Percentiles rank a stretch among this genome's conserved stretches.
These are phyloP conservation scores for Colletotrichum tropicale DNA, from an alignment of 2,329 filamentous ascomycete species.

Conservation along the genomic window DNA sequence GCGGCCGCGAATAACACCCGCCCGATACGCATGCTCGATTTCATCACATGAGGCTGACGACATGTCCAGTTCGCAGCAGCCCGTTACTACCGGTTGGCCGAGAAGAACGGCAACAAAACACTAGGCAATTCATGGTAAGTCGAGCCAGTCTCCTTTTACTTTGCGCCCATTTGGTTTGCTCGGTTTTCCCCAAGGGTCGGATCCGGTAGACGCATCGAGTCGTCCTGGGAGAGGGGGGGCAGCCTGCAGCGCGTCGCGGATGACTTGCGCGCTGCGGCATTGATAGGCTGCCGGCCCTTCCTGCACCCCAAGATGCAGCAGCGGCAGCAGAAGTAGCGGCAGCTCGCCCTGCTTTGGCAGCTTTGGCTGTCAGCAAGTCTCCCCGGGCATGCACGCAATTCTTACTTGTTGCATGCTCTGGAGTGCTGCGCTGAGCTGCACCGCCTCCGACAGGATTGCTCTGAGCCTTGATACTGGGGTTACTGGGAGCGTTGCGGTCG, in stretches of 20 bases:
- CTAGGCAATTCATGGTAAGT: constrained; percentile 95
- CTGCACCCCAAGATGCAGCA: not conserved
- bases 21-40: constrained; percentile 1
- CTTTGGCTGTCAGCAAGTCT: constrained; percentile 1
- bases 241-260: constrained; percentile 30
- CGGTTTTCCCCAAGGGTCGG: constrained; percentile 13
- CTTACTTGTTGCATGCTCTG: not conserved
- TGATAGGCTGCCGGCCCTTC: constrained; percentile 36
- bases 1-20: constrained; percentile 7
- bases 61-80: constrained; percentile 74
- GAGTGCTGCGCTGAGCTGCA: not conserved
- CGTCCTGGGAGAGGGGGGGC: not conserved
- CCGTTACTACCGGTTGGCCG: constrained; percentile 90
- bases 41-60: constrained; percentile 56
- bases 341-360: constrained; percentile 14
- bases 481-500: not conserved
- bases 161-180: not conserved
- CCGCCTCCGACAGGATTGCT: not conserved
- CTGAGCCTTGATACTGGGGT: not conserved
- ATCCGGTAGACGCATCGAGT: not conserved
- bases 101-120: constrained; percentile 86
- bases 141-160: constrained; percentile 21
- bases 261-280: constrained; percentile 27
- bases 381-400: constrained; percentile 3
- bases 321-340: not conserved